phyloP scores from a whole-genome alignment of 257 asterid genomes.

The Nicotiana undulata region DNA sequence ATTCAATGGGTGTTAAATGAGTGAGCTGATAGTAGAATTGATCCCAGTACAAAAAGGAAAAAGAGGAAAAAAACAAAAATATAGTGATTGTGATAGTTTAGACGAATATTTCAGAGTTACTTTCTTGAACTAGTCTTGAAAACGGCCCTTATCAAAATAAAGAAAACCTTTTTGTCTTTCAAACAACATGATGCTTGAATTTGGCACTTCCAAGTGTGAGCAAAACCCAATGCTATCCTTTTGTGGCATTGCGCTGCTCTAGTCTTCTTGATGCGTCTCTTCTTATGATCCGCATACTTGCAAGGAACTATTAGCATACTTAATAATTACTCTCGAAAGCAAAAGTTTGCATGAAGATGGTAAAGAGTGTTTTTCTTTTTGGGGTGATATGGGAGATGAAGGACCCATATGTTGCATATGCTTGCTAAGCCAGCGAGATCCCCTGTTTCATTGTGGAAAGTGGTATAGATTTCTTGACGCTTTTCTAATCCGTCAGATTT shows the following conservation, averaged over 20 bases:
- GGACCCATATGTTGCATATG: not conserved
- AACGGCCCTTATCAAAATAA: too few relatives aligned
- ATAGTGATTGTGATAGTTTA: not conserved
- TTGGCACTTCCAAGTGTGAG: not conserved
- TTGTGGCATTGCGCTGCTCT: not conserved
- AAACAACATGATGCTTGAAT: not conserved
- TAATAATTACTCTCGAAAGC: not conserved
- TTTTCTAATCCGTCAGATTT: not conserved
- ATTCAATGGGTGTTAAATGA: not conserved
- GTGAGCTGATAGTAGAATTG: not conserved
- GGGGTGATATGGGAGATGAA: not conserved
- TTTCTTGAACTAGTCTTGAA: not conserved
- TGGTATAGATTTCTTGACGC: not conserved
- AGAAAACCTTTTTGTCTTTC: not conserved
- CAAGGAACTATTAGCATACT: not conserved
- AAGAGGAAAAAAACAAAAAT: not conserved
- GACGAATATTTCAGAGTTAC: not conserved
- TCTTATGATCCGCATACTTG: not conserved
- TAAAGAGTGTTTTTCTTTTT: not conserved
- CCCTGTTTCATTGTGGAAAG: not conserved
- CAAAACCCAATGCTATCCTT: not conserved
- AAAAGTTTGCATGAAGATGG: not conserved
- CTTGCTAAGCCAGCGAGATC: not conserved
- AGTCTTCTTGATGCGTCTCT: not conserved
- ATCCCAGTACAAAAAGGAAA: not conserved